Conservation (phyloP, 2,329 filamentous ascomycete genomes). For the Tolypocladium tropicale region DNA sequence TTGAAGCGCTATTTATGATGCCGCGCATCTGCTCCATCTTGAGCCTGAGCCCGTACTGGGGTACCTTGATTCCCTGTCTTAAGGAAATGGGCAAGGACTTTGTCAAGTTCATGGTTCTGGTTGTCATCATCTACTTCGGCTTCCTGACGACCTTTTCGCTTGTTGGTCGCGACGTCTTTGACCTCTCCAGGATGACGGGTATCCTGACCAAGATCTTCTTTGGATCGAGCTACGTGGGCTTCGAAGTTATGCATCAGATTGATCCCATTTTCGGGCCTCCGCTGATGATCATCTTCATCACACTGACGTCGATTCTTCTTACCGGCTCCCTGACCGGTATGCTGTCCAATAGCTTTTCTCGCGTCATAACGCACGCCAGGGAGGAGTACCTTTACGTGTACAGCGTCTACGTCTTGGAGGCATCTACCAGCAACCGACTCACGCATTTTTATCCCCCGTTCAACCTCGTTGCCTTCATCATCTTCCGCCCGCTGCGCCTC, state of each 20-base stretch:
- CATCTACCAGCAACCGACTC: slow-evolving; percentile 57
- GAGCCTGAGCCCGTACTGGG: slow-evolving; percentile 83
- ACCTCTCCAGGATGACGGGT: slow-evolving; percentile 59
- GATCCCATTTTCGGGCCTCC: slow-evolving; percentile 49
- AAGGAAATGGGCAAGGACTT: slow-evolving; percentile 95
- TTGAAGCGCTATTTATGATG: slow-evolving; percentile 84
- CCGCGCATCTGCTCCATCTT: slow-evolving; percentile 81
- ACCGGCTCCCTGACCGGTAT: slow-evolving; percentile 72
- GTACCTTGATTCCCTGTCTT: slow-evolving; percentile 77
- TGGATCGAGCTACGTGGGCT: slow-evolving; percentile 65
- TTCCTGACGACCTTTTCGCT: slow-evolving; percentile 83
- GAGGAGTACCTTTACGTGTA: slow-evolving; percentile 77
- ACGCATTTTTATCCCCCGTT: slow-evolving; percentile 63
- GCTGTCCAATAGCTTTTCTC: slow-evolving; percentile 64
- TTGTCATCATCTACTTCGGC: slow-evolving; percentile 73
- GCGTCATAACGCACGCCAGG: slow-evolving; percentile 50
- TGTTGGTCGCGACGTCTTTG: slow-evolving; percentile 60
- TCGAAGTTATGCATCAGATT: slow-evolving; percentile 54
- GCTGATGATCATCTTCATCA: slow-evolving; percentile 64
- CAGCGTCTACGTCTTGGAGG: slow-evolving; percentile 53
- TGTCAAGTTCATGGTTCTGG: slow-evolving; percentile 70
- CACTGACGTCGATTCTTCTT: slow-evolving; percentile 66
- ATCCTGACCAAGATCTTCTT: slow-evolving; percentile 75
- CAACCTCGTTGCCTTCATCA: slow-evolving; percentile 62
- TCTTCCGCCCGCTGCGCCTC: slow-evolving; percentile 63